Percentiles rank a stretch among this genome's conserved stretches.
Evolutionary conservation across 441 rosid species (phyloP).

Genomic region (Euphorbia celastroides): DNA sequence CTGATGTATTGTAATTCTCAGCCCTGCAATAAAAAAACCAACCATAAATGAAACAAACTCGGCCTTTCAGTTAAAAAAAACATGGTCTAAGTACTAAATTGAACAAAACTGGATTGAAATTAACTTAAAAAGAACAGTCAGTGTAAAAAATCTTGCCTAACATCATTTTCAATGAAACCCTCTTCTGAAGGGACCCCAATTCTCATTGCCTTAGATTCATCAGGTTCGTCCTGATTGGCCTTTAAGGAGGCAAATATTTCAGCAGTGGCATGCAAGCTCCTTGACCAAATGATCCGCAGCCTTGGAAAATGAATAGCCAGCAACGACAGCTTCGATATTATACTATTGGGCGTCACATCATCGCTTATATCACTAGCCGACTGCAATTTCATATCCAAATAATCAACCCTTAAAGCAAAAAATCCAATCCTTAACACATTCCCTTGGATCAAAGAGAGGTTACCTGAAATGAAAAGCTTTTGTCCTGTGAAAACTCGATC

Average conservation of each 20-base stretch:
- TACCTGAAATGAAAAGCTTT: slow-evolving; percentile 98
- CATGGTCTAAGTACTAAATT: no score
- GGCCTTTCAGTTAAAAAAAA: no score
- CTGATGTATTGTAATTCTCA: slow-evolving; percentile 89
- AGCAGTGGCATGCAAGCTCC: slow-evolving; percentile 92
- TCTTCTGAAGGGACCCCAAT: slow-evolving; percentile 97
- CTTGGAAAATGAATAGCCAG: slow-evolving; percentile 90
- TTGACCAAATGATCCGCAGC: slow-evolving; percentile 87
- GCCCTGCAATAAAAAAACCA: slow-evolving; percentile 44
- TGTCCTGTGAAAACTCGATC: slow-evolving; percentile 94
- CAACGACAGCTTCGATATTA: slow-evolving; percentile 88
- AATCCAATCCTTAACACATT: slow-evolving; percentile 1
- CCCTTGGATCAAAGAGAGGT: slow-evolving; percentile 5
- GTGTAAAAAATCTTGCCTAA: slow-evolving; percentile 61
- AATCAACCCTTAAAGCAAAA: slow-evolving; percentile 13
- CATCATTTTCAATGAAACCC: slow-evolving; percentile 79
- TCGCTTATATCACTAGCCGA: slow-evolving; percentile 92
- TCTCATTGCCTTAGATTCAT: slow-evolving; percentile 66
- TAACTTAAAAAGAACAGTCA: no score
- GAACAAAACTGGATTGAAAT: no score
- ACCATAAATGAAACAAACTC: not conserved
- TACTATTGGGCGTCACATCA: slow-evolving; percentile 80
- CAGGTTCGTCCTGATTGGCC: slow-evolving; percentile 95
- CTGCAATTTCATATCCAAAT: slow-evolving; percentile 36
- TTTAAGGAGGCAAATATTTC: slow-evolving; percentile 81